Conservation (phyloP, 1,284 basidiomycete species). For the Boletellus sp. region DNA sequence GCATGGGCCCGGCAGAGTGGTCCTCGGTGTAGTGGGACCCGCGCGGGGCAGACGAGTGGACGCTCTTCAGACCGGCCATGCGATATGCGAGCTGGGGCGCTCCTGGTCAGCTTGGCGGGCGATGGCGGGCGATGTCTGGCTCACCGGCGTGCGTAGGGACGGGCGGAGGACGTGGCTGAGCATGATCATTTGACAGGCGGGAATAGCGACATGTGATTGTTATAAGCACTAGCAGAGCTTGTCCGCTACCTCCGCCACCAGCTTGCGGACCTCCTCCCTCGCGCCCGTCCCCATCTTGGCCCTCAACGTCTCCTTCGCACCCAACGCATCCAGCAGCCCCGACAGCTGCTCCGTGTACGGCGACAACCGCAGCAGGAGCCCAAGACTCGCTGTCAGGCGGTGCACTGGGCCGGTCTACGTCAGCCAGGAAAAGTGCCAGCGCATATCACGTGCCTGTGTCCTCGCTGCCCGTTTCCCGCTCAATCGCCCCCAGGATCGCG, state of each 20-base stretch:
- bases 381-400: slow-evolving; percentile 73
- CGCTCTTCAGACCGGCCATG: slow-evolving; percentile 35
- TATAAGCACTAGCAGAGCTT: slow-evolving; percentile 27
- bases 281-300: slow-evolving; percentile 50
- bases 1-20: slow-evolving; percentile 61
- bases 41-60: slow-evolving; percentile 34
- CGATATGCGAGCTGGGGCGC: slow-evolving; percentile 13
- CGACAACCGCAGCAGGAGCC: slow-evolving; percentile 67
- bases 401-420: slow-evolving; percentile 51
- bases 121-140: background rate
- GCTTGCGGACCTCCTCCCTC: slow-evolving; percentile 59
- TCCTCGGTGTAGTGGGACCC: slow-evolving; percentile 40
- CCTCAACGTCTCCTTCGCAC: slow-evolving; percentile 51
- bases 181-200: background rate
- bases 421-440: background rate
- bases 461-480: slow-evolving; percentile 66
- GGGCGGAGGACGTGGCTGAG: background rate
- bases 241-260: slow-evolving; percentile 64
- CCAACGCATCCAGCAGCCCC: slow-evolving; percentile 69
- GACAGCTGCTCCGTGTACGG: slow-evolving; percentile 55
- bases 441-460: slow-evolving; percentile 66
- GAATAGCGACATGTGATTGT: background rate
- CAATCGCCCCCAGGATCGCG: slow-evolving; percentile 73
- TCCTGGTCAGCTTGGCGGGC: background rate
- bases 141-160: background rate